Evolutionary conservation across 768 basidiomycete species (phyloP).

Genomic region (Porpolomopsis calyptriformis): DNA sequence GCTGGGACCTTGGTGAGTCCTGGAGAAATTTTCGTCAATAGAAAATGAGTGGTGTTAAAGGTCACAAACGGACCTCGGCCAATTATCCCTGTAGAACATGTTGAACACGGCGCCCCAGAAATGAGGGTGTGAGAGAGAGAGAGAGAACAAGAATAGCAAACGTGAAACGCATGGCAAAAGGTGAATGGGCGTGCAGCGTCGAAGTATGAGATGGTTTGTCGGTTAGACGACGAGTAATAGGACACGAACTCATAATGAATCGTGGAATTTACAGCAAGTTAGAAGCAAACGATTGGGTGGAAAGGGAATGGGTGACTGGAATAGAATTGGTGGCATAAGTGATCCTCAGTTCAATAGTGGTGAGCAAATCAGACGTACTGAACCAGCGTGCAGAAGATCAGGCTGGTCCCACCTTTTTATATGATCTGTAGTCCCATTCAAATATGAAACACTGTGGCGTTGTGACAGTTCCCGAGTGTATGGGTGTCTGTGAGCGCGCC

Average conservation of each 20-base stretch:
- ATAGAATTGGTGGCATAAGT: not conserved
- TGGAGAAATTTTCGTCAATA: not conserved
- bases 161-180: not conserved
- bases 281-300: not conserved
- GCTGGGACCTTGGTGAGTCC: not conserved
- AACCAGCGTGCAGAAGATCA: not conserved
- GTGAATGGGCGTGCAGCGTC: not conserved
- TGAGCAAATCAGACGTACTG: not conserved
- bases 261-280: not conserved
- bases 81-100: not conserved
- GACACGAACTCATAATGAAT: not conserved
- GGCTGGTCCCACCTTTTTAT: not conserved
- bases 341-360: not conserved
- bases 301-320: not conserved
- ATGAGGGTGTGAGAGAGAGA: not conserved
- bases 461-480: not conserved
- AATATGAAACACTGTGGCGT: not conserved
- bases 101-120: not conserved
- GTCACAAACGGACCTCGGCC: not conserved
- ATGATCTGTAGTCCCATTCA: not conserved
- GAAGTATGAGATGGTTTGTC: no score
- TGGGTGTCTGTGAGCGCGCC: not conserved
- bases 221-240: not conserved
- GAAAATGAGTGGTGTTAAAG: not conserved
- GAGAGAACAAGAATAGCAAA: not conserved